phyloP scores from a whole-genome alignment of 2,329 filamentous ascomycete genomes.

The Dactylonectria estremocensis region DNA sequence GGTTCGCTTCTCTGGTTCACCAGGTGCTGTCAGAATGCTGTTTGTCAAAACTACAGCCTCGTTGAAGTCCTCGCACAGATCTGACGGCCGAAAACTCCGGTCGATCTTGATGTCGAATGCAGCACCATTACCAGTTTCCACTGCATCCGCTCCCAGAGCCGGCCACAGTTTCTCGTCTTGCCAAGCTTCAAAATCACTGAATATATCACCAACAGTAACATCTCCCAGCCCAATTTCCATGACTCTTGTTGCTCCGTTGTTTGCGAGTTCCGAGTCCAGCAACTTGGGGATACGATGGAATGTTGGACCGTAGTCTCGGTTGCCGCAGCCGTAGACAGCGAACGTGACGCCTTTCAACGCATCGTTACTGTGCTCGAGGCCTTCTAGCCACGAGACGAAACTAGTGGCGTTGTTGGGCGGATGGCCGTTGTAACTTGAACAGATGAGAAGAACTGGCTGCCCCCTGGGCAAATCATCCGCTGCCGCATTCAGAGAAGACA shows the following conservation, averaged over 20 bases:
- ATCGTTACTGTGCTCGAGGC: constrained; percentile 59
- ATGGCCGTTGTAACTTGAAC: constrained; percentile 79
- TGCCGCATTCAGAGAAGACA: constrained; percentile 70
- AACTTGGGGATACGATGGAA: constrained; percentile 75
- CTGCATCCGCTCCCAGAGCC: constrained; percentile 64
- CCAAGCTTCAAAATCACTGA: constrained; percentile 75
- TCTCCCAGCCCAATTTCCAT: constrained; percentile 66
- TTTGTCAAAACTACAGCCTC: constrained; percentile 71
- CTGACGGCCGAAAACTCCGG: constrained; percentile 61
- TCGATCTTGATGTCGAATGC: constrained; percentile 62
- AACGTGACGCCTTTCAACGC: constrained; percentile 69
- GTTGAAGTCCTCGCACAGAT: constrained; percentile 71
- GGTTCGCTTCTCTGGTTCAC: constrained; percentile 67
- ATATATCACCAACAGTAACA: constrained; percentile 72
- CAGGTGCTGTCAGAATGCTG: constrained; percentile 62
- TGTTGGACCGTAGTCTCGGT: constrained; percentile 68
- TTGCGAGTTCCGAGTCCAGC: constrained; percentile 65
- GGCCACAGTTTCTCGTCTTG: constrained; percentile 66
- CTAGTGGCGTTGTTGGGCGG: constrained; percentile 78
- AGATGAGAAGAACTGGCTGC: constrained; percentile 74
- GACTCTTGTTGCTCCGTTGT: constrained; percentile 46
- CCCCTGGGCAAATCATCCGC: constrained; percentile 69
- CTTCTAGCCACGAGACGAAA: constrained; percentile 76
- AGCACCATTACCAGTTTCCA: constrained; percentile 42
- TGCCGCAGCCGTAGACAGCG: constrained; percentile 78